Base-by-base conservation (phyloP, 257 asterid species). In the Salvia hispanica region DNA sequence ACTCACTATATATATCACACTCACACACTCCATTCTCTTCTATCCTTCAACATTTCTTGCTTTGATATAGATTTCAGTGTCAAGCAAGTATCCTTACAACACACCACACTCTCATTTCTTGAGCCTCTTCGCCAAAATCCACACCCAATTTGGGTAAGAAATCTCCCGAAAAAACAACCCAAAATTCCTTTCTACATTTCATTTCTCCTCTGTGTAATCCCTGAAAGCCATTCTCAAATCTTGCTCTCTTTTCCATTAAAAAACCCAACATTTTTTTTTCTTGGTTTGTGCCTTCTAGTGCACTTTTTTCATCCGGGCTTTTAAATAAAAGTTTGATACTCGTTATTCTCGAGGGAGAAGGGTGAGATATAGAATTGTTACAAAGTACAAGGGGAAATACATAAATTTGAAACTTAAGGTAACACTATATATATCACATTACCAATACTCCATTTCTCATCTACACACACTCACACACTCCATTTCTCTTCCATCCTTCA, bases 121-220 rank as follows among this genome's bases (percentile, higher is more conserved):
- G 8, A 64, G 84, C 78, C 67, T 59, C 64, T 58, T 58, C 77
- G 81, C 85, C 85, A 76, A 86, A 66, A 68, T 60, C 71, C 73
- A 62, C 58, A 62, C 10, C 40, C 54, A 31, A 15, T 6, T 16
- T 53, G 70, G 46, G 57, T 8, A 34, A 15, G 48, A 74, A 39
- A 63, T 16, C 14, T 8, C 64, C 69, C 64, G 12, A 25, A 9
- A 44, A 16, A 31, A 0, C 21, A 31, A 45, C 46, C 48, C 36
- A 12, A 62, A 62, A 62, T 62, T 43, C 8, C 56, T 40, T n/a
- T 44, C 52, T 58, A 4, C 69, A 21, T 52, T 44, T 28, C 43
- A 51, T 74, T 66, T 39, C 3, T 18, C 31, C 31, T 25, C 62
- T 57, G 43, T 45, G 34, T 13, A 67, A 36, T 65, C n/a, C 21